Conservation (phyloP, 805 yeast genomes). For the Kluyveromyces siamensis region DNA sequence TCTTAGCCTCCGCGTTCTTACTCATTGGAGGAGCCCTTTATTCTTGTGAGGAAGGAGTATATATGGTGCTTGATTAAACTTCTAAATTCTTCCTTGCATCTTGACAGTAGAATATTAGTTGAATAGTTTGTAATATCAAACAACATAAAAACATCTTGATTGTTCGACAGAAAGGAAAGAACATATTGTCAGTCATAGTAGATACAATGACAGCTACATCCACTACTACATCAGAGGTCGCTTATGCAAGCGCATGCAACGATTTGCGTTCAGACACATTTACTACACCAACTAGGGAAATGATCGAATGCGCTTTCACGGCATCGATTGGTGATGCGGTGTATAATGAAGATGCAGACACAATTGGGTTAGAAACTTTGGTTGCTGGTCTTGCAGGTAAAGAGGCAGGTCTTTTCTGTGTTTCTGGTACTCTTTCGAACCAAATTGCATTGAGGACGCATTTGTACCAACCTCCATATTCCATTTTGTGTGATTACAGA, state of each 20-base stretch:
- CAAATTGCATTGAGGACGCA: slow-evolving; percentile 77
- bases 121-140: too few relatives aligned
- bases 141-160: too few relatives aligned
- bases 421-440: slow-evolving; percentile 84
- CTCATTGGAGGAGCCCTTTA: too few relatives aligned
- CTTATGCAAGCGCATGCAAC: slow-evolving; percentile 29
- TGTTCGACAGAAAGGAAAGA: not conserved
- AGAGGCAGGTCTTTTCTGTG: slow-evolving; percentile 74
- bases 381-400: slow-evolving; percentile 68
- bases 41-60: too few relatives aligned
- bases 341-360: slow-evolving; percentile 73
- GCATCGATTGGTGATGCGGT: slow-evolving; percentile 80
- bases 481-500: slow-evolving; percentile 78
- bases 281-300: slow-evolving; percentile 73
- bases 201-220: slow-evolving; percentile 4
- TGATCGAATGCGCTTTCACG: slow-evolving; percentile 50
- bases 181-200: too few relatives aligned
- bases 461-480: slow-evolving; percentile 62
- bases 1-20: too few relatives aligned
- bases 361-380: slow-evolving; percentile 51
- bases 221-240: slow-evolving; percentile 3
- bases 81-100: too few relatives aligned
- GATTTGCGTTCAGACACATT: slow-evolving; percentile 76
- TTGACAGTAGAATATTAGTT: too few relatives aligned
- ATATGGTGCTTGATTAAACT: too few relatives aligned